Evolutionary conservation across 2,329 filamentous ascomycete genomes (phyloP), one percentile per base, ranked within the genome.

Genomic region (Fusarium beomiforme): DNA sequence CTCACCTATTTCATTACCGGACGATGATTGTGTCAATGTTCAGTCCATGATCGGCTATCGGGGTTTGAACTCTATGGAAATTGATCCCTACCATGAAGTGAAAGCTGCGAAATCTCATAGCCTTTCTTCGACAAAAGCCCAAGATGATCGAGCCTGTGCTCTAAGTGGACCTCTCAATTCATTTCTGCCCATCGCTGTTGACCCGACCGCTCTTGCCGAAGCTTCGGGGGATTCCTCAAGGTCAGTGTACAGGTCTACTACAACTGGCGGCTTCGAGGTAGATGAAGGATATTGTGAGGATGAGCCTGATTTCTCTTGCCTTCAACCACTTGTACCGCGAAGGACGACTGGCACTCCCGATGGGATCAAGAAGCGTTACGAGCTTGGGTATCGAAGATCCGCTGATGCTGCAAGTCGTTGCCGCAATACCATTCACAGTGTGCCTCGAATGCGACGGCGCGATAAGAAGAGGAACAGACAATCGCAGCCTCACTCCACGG

Each of bases 261-360:
- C 56, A 13, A 51, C 50, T 12, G 39, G 46, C 19, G 61, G 60
- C 36, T 55, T 77, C 6, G 73, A 79, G 41, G 78, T 75, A 8
- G 78, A 79, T 23, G 78, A 79, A 49, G 76, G 76, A 37, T 78
- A 72, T 44, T 74, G 68, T 51, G 78, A 77, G 42, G 70, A 71
- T 1, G 64, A 69, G 1, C 76, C 77, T 13, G 74, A 78, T 39
- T 69, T 75, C 33, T 59, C 70, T 17, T 79, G 76, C 76, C 59
- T 79, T 31, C 70, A 73, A 36, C 62, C 69, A 24, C 59, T 70
- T 26, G 26, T 59, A 16, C 59, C 66, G 5, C 46, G 54, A 10
- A 65, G 64, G 23, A 55, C 53, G 9, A 34, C 64, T 29, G 58
- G 61, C 8, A 50, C 63, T 5, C 24, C 73, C 4, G 70, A 64